A percentile compares a stretch with the other conserved stretches of the same genome.
Evolutionary conservation across 352 stramenopile genomes (phyloP).

Genomic region (Phytophthora rubi): DNA sequence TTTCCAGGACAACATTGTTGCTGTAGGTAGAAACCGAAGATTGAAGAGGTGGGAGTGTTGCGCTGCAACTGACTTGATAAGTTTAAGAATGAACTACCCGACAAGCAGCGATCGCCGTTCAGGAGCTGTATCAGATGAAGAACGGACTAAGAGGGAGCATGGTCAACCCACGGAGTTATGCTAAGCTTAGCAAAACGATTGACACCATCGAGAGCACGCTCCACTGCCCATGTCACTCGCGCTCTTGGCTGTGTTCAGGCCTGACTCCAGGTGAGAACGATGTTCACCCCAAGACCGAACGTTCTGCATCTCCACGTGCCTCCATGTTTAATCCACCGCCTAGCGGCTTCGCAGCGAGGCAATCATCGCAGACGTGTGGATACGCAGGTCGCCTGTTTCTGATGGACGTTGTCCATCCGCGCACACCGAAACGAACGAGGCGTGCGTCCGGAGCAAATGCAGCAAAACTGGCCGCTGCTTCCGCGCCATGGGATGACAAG

Average conservation of each 20-base stretch:
- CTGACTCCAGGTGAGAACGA: conserved; percentile 5
- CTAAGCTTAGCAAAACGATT: background rate
- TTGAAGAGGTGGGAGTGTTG: background rate
- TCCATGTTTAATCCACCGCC: conserved; percentile 7
- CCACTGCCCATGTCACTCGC: background rate
- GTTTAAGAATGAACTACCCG: conserved; percentile 30
- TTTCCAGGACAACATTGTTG: conserved; percentile 23
- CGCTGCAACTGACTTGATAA: conserved; percentile 13
- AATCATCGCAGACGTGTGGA: background rate
- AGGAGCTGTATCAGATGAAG: background rate
- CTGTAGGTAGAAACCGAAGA: background rate
- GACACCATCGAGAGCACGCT: background rate
- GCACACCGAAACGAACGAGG: conserved; percentile 24
- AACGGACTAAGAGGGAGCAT: background rate
- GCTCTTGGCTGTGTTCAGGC: background rate
- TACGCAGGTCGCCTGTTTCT: background rate
- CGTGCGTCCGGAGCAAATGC: background rate
- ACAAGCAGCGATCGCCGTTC: background rate
- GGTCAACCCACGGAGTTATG: background rate
- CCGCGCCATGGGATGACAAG: background rate
- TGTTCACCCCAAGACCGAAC: conserved; percentile 8
- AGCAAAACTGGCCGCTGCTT: background rate
- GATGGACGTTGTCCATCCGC: conserved; percentile 10
- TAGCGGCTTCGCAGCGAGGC: background rate
- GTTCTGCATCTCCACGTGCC: conserved; percentile 10